These are phyloP conservation scores for Cladosporium sp. DNA, from an alignment of 2,329 filamentous ascomycete genomes.

Conservation along the genomic window DNA sequence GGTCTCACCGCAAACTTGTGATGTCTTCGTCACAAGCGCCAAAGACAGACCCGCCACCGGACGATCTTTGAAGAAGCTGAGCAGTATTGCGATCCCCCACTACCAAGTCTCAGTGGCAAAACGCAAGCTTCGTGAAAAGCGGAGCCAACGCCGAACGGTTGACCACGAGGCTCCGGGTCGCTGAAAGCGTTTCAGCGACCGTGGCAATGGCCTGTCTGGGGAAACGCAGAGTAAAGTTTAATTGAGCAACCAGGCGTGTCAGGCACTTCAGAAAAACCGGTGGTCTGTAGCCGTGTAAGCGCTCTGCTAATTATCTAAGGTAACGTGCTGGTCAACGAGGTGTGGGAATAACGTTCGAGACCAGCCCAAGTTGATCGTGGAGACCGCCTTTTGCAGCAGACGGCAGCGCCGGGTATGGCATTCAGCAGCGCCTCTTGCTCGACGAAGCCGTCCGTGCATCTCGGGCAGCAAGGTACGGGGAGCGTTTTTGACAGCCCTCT, in stretches of 20 bases:
- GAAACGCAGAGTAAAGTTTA: not conserved
- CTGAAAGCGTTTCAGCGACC: too few relatives aligned
- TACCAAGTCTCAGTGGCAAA: too few relatives aligned
- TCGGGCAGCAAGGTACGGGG: not conserved
- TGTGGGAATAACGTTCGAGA: not conserved
- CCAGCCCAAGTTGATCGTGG: not conserved
- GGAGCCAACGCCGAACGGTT: too few relatives aligned
- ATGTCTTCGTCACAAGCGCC: too few relatives aligned
- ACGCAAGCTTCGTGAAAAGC: too few relatives aligned
- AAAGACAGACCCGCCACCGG: too few relatives aligned
- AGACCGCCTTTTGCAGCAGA: not conserved
- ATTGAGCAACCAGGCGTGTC: not conserved
- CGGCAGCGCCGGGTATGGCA: not conserved
- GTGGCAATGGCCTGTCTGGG: constrained; percentile 7
- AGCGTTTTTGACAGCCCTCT: not conserved
- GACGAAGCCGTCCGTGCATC: not conserved
- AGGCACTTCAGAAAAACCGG: too few relatives aligned
- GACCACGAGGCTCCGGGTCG: too few relatives aligned
- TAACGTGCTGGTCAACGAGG: not conserved
- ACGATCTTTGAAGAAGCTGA: too few relatives aligned
- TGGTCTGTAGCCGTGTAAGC: not conserved
- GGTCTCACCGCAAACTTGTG: too few relatives aligned
- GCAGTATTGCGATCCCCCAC: too few relatives aligned
- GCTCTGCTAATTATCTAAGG: not conserved
- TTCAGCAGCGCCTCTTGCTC: not conserved